These are phyloP conservation scores for Graphilbum fragrans DNA, from an alignment of 2,329 filamentous ascomycete species.

Conservation along the genomic window DNA sequence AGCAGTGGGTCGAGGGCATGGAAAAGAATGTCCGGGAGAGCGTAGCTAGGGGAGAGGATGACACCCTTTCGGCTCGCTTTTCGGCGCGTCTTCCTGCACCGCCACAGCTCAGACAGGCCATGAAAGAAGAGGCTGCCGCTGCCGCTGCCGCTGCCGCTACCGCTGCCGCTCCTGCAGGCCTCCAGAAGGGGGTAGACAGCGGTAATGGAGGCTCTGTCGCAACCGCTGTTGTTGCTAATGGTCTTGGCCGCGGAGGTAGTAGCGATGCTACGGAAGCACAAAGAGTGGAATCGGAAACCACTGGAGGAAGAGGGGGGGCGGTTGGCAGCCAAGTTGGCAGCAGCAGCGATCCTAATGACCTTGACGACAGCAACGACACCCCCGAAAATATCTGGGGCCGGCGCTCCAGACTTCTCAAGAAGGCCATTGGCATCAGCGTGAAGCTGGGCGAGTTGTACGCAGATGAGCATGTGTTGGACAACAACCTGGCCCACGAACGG, in stretches of 20 bases:
- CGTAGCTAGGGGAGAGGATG: constrained; percentile 16
- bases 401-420: constrained; percentile 57
- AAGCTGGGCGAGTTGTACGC: constrained; percentile 80
- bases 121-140: not conserved
- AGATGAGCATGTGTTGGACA: constrained; percentile 61
- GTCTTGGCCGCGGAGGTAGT: too few species aligned
- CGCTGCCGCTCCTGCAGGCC: not conserved
- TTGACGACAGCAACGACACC: constrained; percentile 11
- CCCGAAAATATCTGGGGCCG: constrained; percentile 42
- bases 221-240: too few species aligned
- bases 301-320: too few species aligned
- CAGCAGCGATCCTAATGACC: constrained; percentile 2
- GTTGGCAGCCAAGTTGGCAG: not conserved
- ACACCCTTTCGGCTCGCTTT: constrained; percentile 1
- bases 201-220: too few species aligned
- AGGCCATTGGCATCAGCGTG: constrained; percentile 62
- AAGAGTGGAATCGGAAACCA: not conserved
- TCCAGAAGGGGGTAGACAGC: too few species aligned
- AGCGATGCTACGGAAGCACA: not conserved
- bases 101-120: not conserved
- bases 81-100: constrained; percentile 1
- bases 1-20: constrained; percentile 44
- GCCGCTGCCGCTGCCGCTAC: not conserved
- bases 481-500: constrained; percentile 60
- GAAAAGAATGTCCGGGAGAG: constrained; percentile 38